phyloP scores from a whole-genome alignment of 176 grass and related monocot species.

The Musa beccarii region DNA sequence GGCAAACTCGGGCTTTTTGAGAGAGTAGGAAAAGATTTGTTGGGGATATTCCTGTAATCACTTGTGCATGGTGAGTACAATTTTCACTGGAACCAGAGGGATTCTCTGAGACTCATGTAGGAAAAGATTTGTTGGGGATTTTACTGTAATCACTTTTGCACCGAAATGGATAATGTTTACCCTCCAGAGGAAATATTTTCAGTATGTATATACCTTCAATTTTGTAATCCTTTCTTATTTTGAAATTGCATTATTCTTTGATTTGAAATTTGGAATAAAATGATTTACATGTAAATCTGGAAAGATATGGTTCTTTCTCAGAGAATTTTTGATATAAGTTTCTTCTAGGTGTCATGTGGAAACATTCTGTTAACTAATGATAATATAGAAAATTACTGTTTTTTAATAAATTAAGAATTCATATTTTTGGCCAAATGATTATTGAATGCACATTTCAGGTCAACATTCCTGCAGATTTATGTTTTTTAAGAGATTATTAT shows the following conservation, averaged over 20 bases:
- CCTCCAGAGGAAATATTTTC: neutral
- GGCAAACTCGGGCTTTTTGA: neutral
- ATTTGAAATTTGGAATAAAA: neutral
- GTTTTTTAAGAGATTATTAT: neutral
- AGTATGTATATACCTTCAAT: neutral
- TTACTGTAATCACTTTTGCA: neutral
- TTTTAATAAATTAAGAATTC: neutral
- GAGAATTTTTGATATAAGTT: too few relatives aligned
- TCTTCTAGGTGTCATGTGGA: neutral
- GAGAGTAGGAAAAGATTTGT: neutral
- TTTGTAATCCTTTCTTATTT: neutral
- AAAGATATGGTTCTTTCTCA: too few relatives aligned
- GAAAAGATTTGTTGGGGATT: too few relatives aligned
- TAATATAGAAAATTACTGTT: neutral
- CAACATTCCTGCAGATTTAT: neutral
- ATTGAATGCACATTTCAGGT: neutral
- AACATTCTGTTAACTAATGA: neutral
- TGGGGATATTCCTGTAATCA: too few relatives aligned
- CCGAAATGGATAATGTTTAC: neutral
- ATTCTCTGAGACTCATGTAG: too few relatives aligned
- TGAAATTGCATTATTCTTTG: neutral
- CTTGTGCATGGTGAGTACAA: too few relatives aligned
- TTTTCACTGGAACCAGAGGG: too few relatives aligned
- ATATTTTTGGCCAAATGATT: neutral
- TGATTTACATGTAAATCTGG: neutral